Evolutionary conservation across 805 yeast genomes (phyloP).

Genomic region (Teunomyces cretensis): DNA sequence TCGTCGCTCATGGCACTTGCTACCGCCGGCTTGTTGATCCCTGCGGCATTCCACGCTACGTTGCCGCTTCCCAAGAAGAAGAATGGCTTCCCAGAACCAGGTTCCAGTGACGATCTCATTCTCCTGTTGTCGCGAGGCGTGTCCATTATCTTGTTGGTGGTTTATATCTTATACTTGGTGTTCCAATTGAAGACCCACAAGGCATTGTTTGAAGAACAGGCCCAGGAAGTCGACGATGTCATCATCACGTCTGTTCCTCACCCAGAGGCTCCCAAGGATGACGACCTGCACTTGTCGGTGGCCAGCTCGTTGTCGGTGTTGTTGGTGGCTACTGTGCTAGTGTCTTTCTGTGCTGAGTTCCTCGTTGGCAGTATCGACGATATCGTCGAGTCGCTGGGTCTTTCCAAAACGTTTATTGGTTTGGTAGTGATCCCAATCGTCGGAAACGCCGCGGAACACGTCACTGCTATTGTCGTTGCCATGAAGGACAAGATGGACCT

Average conservation of each 20-base stretch:
- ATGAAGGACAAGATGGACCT: conserved; percentile 96
- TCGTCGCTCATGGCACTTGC: conserved; percentile 89
- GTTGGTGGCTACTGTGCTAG: conserved; percentile 67
- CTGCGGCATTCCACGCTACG: conserved; percentile 93
- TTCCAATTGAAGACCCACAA: conserved; percentile 91
- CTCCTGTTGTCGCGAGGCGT: conserved; percentile 83
- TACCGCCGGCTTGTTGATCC: conserved; percentile 82
- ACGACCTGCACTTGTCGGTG: conserved; percentile 47
- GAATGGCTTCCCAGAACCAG: conserved; percentile 39
- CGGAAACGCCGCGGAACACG: conserved; percentile 99
- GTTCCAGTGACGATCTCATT: conserved; percentile 47
- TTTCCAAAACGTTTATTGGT: conserved; percentile 94
- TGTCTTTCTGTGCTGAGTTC: conserved; percentile 89
- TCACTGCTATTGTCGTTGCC: conserved; percentile 93
- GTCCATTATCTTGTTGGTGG: conserved; percentile 69
- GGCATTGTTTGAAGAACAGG: conserved; percentile 61
- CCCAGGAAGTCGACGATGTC: conserved; percentile 35
- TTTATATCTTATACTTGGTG: conserved; percentile 74
- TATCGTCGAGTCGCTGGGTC: conserved; percentile 77
- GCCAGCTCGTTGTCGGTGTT: conserved; percentile 55
- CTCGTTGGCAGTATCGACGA: conserved; percentile 92
- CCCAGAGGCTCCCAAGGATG: conserved; percentile 12
- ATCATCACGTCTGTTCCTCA: conserved; percentile 30
- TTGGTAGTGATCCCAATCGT: conserved; percentile 92
- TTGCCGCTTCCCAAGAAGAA: conserved; percentile 50